Percentiles rank a stretch among this genome's conserved stretches.
Evolutionary conservation across 768 basidiomycete species (phyloP).

Genomic region (Boletus rubescentipes): DNA sequence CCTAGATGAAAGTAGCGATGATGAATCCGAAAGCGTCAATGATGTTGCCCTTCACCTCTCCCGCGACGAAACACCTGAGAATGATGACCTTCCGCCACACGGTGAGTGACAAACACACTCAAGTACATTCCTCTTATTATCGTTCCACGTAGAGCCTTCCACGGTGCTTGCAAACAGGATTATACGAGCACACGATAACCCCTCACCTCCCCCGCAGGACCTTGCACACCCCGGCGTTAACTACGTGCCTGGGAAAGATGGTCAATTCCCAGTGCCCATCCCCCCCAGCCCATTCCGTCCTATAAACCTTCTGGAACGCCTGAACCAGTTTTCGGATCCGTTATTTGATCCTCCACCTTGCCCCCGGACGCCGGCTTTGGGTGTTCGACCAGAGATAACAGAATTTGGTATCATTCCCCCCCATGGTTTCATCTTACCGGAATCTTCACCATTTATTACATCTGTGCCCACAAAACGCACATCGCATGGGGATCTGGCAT

Average conservation of each 20-base stretch:
- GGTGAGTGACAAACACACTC: conserved; percentile 26
- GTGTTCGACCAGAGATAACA: background rate
- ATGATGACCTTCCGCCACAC: conserved; percentile 46
- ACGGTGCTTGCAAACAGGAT: conserved; percentile 65
- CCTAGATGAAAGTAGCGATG: conserved; percentile 28
- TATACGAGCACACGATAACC: conserved; percentile 70
- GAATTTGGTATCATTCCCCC: conserved; percentile 14
- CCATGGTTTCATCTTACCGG: conserved; percentile 41
- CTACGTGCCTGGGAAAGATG: conserved; percentile 18
- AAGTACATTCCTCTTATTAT: conserved; percentile 9
- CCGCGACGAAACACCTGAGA: conserved; percentile 50
- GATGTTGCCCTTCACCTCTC: conserved; percentile 30
- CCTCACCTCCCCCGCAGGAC: conserved; percentile 59
- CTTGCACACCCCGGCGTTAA: conserved; percentile 14
- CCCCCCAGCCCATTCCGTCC: conserved; percentile 35
- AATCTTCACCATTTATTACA: conserved; percentile 36
- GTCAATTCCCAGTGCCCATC: conserved; percentile 14
- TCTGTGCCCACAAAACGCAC: background rate
- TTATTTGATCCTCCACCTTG: background rate
- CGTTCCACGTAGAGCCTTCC: conserved; percentile 53
- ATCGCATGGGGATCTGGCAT: background rate
- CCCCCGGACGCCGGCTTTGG: background rate
- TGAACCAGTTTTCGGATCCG: conserved; percentile 19
- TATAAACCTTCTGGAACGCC: conserved; percentile 30
- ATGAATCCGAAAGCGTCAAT: conserved; percentile 30